Percentiles rank a stretch among this genome's conserved stretches.
phyloP scores from a whole-genome alignment of 2,329 filamentous ascomycete species.

The Arthrobotrys pseudoclavata region DNA sequence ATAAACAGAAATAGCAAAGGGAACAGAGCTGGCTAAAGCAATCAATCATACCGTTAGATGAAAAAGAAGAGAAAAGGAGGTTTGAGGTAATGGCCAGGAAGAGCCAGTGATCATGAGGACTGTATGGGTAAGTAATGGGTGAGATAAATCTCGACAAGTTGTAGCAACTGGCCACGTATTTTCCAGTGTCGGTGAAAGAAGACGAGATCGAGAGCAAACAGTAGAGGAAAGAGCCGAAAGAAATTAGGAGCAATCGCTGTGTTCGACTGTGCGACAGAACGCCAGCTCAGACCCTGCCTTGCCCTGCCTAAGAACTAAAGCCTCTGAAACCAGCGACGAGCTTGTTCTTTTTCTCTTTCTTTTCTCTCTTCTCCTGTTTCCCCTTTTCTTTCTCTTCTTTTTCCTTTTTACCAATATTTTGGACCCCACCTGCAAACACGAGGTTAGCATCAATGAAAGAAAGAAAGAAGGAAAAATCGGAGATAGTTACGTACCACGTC shows the following conservation, averaged over 20 bases:
- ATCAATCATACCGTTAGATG: slow-evolving; percentile 4
- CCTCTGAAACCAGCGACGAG: slow-evolving; percentile 55
- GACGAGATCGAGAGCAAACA: not conserved
- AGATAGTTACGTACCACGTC: slow-evolving; percentile 69
- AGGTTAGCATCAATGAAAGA: slow-evolving; percentile 61
- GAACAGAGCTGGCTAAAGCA: slow-evolving; percentile 16
- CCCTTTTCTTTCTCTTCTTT: slow-evolving; percentile 65
- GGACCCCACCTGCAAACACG: slow-evolving; percentile 68
- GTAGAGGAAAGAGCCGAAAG: not conserved
- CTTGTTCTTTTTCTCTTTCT: slow-evolving; percentile 66
- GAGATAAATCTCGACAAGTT: not conserved
- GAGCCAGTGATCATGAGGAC: not conserved
- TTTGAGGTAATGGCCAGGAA: not conserved
- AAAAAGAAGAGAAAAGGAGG: not conserved
- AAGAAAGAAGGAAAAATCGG: slow-evolving; percentile 2
- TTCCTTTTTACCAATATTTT: slow-evolving; percentile 71
- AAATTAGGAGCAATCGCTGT: not conserved
- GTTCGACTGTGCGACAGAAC: not conserved
- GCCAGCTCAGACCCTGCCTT: slow-evolving; percentile 18
- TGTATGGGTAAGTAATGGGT: not conserved
- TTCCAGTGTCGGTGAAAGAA: not conserved
- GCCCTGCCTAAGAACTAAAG: slow-evolving; percentile 55
- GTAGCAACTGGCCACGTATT: not conserved
- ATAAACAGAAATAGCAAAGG: slow-evolving; percentile 16
- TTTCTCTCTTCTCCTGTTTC: slow-evolving; percentile 68